Conservation (phyloP, 768 basidiomycete species). For the Dioszegia crocea region DNA sequence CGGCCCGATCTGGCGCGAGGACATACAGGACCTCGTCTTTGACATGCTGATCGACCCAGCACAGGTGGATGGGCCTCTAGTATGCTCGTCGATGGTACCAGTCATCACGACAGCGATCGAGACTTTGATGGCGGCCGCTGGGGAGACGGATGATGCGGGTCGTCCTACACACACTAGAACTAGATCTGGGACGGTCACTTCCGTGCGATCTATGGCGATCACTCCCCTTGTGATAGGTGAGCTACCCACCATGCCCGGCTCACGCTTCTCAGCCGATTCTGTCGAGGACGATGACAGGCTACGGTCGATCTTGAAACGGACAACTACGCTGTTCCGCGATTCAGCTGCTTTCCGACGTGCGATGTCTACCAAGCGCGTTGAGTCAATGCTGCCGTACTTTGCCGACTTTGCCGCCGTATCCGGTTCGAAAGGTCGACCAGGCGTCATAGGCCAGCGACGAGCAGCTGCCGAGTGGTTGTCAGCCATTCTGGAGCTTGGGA, state of each 20-base stretch:
- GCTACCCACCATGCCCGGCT: not conserved
- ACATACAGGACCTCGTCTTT: slow-evolving; percentile 65
- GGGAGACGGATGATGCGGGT: slow-evolving; percentile 25
- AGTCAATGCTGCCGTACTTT: slow-evolving; percentile 29
- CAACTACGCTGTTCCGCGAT: slow-evolving; percentile 23
- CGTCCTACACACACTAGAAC: slow-evolving; percentile 16
- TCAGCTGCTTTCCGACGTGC: slow-evolving; percentile 27
- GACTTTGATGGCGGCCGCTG: slow-evolving; percentile 53
- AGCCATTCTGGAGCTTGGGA: slow-evolving; percentile 19
- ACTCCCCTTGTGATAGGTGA: slow-evolving; percentile 18
- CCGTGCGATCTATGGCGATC: slow-evolving; percentile 22
- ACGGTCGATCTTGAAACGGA: slow-evolving; percentile 21
- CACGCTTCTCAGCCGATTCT: too few species aligned
- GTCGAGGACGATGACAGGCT: slow-evolving; percentile 11
- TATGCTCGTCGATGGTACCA: slow-evolving; percentile 55
- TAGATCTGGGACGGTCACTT: slow-evolving; percentile 30
- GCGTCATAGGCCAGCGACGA: slow-evolving; percentile 18
- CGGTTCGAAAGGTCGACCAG: slow-evolving; percentile 12
- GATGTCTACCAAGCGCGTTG: slow-evolving; percentile 24
- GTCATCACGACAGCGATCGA: slow-evolving; percentile 68
- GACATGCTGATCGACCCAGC: slow-evolving; percentile 61
- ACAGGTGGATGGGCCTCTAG: slow-evolving; percentile 16
- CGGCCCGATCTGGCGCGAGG: slow-evolving; percentile 64
- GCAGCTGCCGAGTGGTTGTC: slow-evolving; percentile 22
- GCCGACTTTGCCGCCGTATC: slow-evolving; percentile 41